Percentiles rank a stretch among this genome's conserved stretches.
These are phyloP conservation scores for Scytalidium lignicola DNA, from an alignment of 2,329 filamentous ascomycete genomes.

Conservation along the genomic window DNA sequence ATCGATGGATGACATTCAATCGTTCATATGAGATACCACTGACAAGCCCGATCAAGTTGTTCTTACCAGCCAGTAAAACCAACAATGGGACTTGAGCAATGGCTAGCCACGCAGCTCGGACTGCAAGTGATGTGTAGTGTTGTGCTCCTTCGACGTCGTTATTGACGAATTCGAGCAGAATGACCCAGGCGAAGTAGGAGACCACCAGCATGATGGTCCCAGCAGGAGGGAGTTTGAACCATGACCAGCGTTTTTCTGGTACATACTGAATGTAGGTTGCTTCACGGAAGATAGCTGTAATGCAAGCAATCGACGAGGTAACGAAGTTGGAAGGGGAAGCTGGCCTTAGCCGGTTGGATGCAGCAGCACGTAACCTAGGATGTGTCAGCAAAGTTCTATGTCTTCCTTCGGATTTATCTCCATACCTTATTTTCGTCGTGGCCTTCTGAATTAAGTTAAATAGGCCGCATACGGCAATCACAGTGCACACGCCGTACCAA, in stretches of 20 bases:
- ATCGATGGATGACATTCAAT: slow-evolving; percentile 69
- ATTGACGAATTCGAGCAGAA: slow-evolving; percentile 34
- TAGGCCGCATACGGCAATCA: slow-evolving; percentile 27
- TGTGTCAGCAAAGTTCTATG: neutral
- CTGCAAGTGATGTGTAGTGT: slow-evolving; percentile 36
- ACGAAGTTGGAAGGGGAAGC: slow-evolving; percentile 26
- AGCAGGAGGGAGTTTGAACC: slow-evolving; percentile 23
- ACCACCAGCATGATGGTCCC: slow-evolving; percentile 32
- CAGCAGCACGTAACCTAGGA: slow-evolving; percentile 29
- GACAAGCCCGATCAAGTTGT: slow-evolving; percentile 54
- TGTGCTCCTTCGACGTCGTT: slow-evolving; percentile 24
- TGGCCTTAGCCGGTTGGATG: slow-evolving; percentile 24
- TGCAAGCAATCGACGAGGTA: slow-evolving; percentile 20
- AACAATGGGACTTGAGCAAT: slow-evolving; percentile 60
- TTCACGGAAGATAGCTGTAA: slow-evolving; percentile 30
- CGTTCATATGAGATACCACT: slow-evolving; percentile 62
- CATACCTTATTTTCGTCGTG: slow-evolving; percentile 22
- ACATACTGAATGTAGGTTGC: slow-evolving; percentile 29
- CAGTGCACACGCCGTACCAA: slow-evolving; percentile 33
- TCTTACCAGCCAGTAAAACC: slow-evolving; percentile 56
- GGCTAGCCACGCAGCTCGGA: slow-evolving; percentile 62
- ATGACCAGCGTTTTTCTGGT: slow-evolving; percentile 10
- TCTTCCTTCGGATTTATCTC: too few relatives aligned
- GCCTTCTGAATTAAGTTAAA: slow-evolving; percentile 24
- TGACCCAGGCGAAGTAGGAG: slow-evolving; percentile 31